These are phyloP conservation scores for Schizochytrium sp. DNA, from an alignment of 108 stramenopile species.

Conservation along the genomic window DNA sequence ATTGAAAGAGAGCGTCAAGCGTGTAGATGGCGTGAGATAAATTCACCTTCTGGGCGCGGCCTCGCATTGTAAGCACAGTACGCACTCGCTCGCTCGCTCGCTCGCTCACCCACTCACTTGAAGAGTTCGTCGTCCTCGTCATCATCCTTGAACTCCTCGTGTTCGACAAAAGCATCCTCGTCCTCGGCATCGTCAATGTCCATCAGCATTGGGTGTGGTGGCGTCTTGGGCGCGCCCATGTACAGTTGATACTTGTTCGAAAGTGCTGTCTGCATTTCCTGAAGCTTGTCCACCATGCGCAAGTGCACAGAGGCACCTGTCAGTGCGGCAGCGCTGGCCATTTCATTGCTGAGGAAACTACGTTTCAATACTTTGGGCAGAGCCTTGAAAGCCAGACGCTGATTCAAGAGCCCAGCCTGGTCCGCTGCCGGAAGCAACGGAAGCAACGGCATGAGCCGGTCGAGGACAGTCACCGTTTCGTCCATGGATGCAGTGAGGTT, in stretches of 20 bases:
- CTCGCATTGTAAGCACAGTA: no score
- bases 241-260: not conserved
- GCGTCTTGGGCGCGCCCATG: not conserved
- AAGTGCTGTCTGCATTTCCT: not conserved
- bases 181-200: not conserved
- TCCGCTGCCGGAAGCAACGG: slow-evolving; percentile 4
- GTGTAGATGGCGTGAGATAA: no score
- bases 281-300: not conserved
- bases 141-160: not conserved
- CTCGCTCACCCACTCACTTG: no score
- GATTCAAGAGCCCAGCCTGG: not conserved
- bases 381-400: not conserved
- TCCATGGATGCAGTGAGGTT: not conserved
- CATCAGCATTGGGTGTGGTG: not conserved
- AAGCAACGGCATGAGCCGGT: not conserved
- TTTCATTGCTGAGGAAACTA: not conserved
- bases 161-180: not conserved
- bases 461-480: not conserved
- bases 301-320: not conserved
- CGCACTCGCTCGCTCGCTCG: no score
- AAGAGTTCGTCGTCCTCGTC: not conserved
- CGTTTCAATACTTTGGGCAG: not conserved
- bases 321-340: not conserved
- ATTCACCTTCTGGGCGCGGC: no score
- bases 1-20: no score